Percentiles rank a stretch among this genome's conserved stretches.
These are phyloP conservation scores for Suzukiozyma palmioleophila DNA, from an alignment of 1,139 yeast species.

Conservation along the genomic window DNA sequence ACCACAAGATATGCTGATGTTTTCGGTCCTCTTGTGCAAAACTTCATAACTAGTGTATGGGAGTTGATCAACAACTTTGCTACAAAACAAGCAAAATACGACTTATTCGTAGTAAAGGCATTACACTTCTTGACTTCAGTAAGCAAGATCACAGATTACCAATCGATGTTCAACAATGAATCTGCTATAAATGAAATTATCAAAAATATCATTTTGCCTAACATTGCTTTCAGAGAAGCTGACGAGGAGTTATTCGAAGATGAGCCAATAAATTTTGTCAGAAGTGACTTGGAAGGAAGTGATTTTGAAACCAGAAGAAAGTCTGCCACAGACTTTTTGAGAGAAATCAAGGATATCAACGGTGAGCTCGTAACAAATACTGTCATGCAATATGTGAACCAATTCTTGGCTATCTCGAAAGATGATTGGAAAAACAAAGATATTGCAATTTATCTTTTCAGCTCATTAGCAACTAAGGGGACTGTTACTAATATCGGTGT, in stretches of 20 bases:
- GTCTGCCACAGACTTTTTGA: conserved; percentile 83
- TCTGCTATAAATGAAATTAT: conserved; percentile 71
- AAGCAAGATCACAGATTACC: conserved; percentile 60
- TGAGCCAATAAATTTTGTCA: conserved; percentile 88
- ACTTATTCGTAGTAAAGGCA: conserved; percentile 77
- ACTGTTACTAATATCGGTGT: conserved; percentile 81
- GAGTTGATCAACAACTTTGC: conserved; percentile 56
- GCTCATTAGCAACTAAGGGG: conserved; percentile 90
- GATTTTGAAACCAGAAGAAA: conserved; percentile 91
- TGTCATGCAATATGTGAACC: conserved; percentile 72
- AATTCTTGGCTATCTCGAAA: conserved; percentile 43
- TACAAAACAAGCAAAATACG: conserved; percentile 73
- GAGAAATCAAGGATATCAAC: conserved; percentile 79
- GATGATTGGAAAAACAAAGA: conserved; percentile 82
- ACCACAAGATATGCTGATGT: conserved; percentile 90
- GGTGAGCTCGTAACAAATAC: conserved; percentile 70
- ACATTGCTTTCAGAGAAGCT: conserved; percentile 73
- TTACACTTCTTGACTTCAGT: conserved; percentile 81
- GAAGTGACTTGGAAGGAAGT: conserved; percentile 92
- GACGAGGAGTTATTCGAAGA: conserved; percentile 95
- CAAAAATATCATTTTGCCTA: conserved; percentile 83
- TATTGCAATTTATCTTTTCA: conserved; percentile 78
- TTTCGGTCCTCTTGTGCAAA: conserved; percentile 69
- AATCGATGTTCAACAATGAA: conserved; percentile 59
- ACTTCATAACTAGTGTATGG: conserved; percentile 85